Conservation (phyloP, 306 rosid genomes). For the Trifolium subterraneum region DNA sequence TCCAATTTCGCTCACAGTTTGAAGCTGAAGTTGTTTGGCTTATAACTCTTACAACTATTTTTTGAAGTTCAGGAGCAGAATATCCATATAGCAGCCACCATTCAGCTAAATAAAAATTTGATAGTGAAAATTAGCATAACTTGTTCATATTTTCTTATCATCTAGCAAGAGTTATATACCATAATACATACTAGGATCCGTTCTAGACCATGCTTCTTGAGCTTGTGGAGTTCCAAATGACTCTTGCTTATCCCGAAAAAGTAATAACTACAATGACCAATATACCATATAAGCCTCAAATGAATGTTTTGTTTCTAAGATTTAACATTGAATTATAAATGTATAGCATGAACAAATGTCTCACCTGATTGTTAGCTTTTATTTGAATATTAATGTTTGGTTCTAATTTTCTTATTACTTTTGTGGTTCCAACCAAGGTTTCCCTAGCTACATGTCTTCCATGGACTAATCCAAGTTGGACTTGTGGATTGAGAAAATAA, state of each 20-base stretch:
- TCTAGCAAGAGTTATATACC: not conserved
- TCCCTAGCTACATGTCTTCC: not conserved
- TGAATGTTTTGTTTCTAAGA: not conserved
- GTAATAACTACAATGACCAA: not conserved
- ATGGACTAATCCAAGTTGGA: not conserved
- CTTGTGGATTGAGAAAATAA: not conserved
- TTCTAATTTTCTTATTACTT: not conserved
- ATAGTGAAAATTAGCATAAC: no score
- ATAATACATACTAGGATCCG: no score
- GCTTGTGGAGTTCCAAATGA: not conserved
- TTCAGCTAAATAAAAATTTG: no score
- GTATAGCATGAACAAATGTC: not conserved
- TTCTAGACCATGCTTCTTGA: not conserved
- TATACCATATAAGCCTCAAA: not conserved
- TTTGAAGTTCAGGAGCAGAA: no score
- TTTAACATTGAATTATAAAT: no score
- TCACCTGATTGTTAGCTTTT: not conserved
- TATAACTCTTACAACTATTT: no score
- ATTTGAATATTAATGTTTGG: not conserved
- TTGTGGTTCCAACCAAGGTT: not conserved
- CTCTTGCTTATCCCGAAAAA: not conserved
- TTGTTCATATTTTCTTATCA: not conserved
- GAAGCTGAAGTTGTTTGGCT: no score
- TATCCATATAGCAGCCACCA: no score
- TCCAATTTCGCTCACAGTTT: no score